Evolutionary conservation across 2,329 filamentous ascomycete genomes (phyloP).

Genomic region (Sporothrix mexicana): DNA sequence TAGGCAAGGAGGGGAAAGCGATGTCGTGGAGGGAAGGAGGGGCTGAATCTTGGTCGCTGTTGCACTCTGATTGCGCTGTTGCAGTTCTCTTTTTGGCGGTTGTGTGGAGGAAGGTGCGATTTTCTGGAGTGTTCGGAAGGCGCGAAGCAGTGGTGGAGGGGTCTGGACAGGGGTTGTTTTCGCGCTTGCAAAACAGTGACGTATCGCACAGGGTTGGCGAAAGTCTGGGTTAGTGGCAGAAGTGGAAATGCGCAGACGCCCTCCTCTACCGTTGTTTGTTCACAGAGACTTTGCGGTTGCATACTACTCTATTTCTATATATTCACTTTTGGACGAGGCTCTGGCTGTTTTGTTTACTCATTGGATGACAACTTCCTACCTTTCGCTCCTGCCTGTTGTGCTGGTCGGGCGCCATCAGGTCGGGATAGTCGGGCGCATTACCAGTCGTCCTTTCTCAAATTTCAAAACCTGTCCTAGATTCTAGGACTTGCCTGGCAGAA

Average conservation of each 20-base stretch:
- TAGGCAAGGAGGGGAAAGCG: slow-evolving; percentile 23
- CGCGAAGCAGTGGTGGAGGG: slow-evolving; percentile 27
- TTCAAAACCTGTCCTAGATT: not conserved
- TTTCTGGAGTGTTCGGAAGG: slow-evolving; percentile 28
- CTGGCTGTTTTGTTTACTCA: not conserved
- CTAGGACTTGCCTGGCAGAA: slow-evolving; percentile 25
- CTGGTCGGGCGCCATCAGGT: slow-evolving; percentile 19
- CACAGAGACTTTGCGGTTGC: too few species aligned
- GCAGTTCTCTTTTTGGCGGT: slow-evolving; percentile 7
- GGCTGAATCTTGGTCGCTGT: not conserved
- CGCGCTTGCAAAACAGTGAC: slow-evolving; percentile 31
- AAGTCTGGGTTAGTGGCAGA: not conserved
- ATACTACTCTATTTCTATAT: not conserved
- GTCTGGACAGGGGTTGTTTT: slow-evolving; percentile 24
- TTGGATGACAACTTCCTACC: not conserved
- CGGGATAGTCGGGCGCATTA: slow-evolving; percentile 4
- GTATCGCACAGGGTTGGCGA: slow-evolving; percentile 25
- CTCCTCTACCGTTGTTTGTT: not conserved
- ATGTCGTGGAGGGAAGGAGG: not conserved
- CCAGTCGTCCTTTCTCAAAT: slow-evolving; percentile 22
- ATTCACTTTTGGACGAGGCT: slow-evolving; percentile 1
- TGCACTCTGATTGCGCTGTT: slow-evolving; percentile 7
- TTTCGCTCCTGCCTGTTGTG: slow-evolving; percentile 15
- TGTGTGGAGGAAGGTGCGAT: slow-evolving; percentile 20
- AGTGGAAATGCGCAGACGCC: slow-evolving; percentile 5